phyloP scores from a whole-genome alignment of 192 early-diverging fungal genomes.

The Coemansia guatemalensis region DNA sequence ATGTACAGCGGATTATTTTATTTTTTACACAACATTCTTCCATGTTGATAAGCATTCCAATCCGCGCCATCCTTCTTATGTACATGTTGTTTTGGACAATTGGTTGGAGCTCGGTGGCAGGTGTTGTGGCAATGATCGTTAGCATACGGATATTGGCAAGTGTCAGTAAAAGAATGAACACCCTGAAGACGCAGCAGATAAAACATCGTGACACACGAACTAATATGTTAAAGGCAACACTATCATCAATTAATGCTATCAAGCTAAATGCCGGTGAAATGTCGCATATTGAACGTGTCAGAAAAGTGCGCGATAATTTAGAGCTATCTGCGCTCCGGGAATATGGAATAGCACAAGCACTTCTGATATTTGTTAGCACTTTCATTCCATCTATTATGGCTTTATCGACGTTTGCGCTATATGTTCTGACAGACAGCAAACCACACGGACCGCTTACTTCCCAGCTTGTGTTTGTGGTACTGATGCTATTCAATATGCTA shows the following conservation, averaged over 20 bases:
- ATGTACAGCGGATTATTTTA: constrained; percentile 65
- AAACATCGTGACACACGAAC: constrained; percentile 75
- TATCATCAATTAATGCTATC: constrained; percentile 92
- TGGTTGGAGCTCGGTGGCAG: constrained; percentile 79
- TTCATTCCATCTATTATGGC: constrained; percentile 89
- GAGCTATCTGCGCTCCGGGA: constrained; percentile 78
- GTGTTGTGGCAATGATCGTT: constrained; percentile 78
- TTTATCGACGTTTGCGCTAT: constrained; percentile 74
- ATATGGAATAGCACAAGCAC: constrained; percentile 68
- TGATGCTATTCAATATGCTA: constrained; percentile 81
- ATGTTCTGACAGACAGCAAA: constrained; percentile 60
- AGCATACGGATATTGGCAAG: constrained; percentile 74
- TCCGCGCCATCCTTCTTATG: constrained; percentile 74
- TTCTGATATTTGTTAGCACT: constrained; percentile 73
- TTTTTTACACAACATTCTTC: constrained; percentile 66
- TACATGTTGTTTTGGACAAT: constrained; percentile 79
- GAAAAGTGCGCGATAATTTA: constrained; percentile 64
- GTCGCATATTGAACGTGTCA: constrained; percentile 66
- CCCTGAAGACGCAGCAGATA: constrained; percentile 81
- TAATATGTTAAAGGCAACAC: constrained; percentile 79
- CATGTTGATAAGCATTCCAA: constrained; percentile 73
- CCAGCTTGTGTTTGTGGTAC: constrained; percentile 78
- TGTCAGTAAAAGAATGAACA: constrained; percentile 66
- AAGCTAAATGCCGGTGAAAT: constrained; percentile 95
- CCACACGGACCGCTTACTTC: constrained; percentile 60